phyloP scores from a whole-genome alignment of 2,329 filamentous ascomycete genomes.

The Didymellaceae sp. region DNA sequence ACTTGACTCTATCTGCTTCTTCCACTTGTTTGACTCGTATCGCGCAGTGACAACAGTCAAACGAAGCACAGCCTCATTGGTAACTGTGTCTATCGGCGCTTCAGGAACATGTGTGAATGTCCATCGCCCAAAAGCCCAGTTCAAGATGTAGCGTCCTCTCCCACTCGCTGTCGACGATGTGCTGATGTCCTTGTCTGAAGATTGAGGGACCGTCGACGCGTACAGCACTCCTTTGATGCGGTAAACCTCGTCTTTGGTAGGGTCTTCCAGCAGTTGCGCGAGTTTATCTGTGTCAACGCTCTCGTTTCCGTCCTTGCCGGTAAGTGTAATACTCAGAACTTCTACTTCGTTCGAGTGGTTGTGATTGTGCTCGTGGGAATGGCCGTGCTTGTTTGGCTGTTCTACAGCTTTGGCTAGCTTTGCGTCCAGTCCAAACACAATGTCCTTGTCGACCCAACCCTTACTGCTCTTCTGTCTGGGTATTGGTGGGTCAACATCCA shows the following conservation, averaged over 20 bases:
- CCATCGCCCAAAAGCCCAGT: conserved; percentile 98
- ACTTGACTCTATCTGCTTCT: conserved; percentile 70
- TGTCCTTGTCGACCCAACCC: conserved; percentile 77
- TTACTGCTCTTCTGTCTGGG: conserved; percentile 85
- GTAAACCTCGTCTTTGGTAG: conserved; percentile 93
- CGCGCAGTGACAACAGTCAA: conserved; percentile 79
- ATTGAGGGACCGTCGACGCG: conserved; percentile 53
- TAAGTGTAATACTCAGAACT: conserved; percentile 80
- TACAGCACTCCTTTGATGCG: conserved; percentile 81
- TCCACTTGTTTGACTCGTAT: conserved; percentile 78
- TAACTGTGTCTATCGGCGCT: conserved; percentile 35
- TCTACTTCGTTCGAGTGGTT: conserved; percentile 85
- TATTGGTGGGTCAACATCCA: conserved; percentile 75
- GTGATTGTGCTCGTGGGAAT: conserved; percentile 61
- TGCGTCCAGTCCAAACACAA: conserved; percentile 88
- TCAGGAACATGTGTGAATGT: conserved; percentile 72
- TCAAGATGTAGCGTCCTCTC: conserved; percentile 78
- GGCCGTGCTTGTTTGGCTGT: conserved; percentile 58
- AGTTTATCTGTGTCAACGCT: conserved; percentile 65
- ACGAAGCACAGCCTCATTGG: conserved; percentile 63
- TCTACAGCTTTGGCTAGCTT: conserved; percentile 66
- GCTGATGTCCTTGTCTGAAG: conserved; percentile 48
- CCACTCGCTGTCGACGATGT: conserved; percentile 40
- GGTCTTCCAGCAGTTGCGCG: conserved; percentile 66
- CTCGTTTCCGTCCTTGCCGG: conserved; percentile 57